Evolutionary conservation across 176 grass and related monocot genomes (phyloP).

Genomic region (Guadua angustifolia): DNA sequence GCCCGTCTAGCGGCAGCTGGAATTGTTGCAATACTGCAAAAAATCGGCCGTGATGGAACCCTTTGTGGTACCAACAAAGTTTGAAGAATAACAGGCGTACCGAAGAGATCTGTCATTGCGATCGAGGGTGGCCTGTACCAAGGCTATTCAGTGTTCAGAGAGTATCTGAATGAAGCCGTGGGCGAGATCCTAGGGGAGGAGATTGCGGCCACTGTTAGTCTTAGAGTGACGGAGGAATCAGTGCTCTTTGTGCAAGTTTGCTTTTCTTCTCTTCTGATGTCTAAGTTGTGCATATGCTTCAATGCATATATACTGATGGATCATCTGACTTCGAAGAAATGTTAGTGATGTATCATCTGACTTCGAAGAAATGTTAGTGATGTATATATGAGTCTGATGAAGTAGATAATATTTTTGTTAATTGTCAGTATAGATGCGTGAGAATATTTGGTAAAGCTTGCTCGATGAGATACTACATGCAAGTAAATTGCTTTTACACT

Average conservation of each 20-base stretch:
- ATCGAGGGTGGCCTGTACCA: slow-evolving; percentile 77
- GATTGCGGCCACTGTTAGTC: slow-evolving; percentile 53
- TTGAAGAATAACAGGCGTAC: slow-evolving; percentile 42
- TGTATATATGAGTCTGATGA: background rate
- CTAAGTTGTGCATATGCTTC: background rate
- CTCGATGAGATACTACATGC: background rate
- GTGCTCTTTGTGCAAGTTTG: background rate
- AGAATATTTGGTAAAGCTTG: background rate
- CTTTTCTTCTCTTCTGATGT: background rate
- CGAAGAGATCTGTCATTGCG: slow-evolving; percentile 61
- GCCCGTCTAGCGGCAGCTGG: slow-evolving; percentile 72
- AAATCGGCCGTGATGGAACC: slow-evolving; percentile 74
- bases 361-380: background rate
- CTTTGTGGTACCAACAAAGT: slow-evolving; percentile 40
- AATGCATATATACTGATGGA: slow-evolving; percentile 2
- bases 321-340: background rate
- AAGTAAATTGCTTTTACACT: too few species aligned
- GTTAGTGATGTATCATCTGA: too few species aligned
- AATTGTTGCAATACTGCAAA: slow-evolving; percentile 76
- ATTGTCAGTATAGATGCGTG: background rate
- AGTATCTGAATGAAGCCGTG: slow-evolving; percentile 78
- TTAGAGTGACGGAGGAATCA: slow-evolving; percentile 52
- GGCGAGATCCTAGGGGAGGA: slow-evolving; percentile 84
- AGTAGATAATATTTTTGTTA: background rate
- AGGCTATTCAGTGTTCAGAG: slow-evolving; percentile 66